Percentiles rank a stretch among this genome's conserved stretches.
Conservation (phyloP, 192 early-diverging fungal genomes). For the Coemansia sp. region DNA sequence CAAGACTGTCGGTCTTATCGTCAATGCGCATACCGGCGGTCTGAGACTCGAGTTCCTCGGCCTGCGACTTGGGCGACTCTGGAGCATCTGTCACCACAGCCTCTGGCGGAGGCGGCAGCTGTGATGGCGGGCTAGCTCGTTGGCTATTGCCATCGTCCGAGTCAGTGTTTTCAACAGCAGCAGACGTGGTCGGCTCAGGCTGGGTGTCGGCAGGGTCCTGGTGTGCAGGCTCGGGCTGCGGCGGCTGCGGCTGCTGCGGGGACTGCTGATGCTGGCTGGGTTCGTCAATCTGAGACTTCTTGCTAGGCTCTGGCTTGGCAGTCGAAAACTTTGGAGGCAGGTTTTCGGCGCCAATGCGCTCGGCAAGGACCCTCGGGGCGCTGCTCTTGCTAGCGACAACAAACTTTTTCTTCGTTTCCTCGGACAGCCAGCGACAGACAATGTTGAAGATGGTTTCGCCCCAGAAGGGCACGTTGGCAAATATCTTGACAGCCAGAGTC, state of each 20-base stretch:
- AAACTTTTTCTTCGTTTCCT: constrained; percentile 61
- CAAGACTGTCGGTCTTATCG: constrained; percentile 2
- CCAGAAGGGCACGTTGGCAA: constrained; percentile 61
- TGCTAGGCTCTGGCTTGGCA: constrained; percentile 17
- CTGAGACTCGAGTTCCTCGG: not conserved
- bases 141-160: not conserved
- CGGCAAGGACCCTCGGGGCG: constrained; percentile 21
- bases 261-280: constrained; percentile 8
- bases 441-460: constrained; percentile 59
- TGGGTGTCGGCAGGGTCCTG: constrained; percentile 14
- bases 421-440: constrained; percentile 54
- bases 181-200: constrained; percentile 15
- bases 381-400: constrained; percentile 53
- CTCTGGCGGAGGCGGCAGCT: not conserved
- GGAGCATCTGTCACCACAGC: not conserved
- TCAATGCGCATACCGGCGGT: constrained; percentile 28
- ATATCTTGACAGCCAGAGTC: constrained; percentile 59
- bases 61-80: not conserved
- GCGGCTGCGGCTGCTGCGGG: constrained; percentile 6
- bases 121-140: not conserved
- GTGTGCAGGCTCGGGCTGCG: constrained; percentile 26
- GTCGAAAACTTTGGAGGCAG: constrained; percentile 29
- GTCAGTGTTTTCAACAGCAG: no score
- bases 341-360: constrained; percentile 41
- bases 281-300: not conserved